phyloP scores from a whole-genome alignment of 371 early-diverging fungal species.

The Lichtheimia ramosa region DNA sequence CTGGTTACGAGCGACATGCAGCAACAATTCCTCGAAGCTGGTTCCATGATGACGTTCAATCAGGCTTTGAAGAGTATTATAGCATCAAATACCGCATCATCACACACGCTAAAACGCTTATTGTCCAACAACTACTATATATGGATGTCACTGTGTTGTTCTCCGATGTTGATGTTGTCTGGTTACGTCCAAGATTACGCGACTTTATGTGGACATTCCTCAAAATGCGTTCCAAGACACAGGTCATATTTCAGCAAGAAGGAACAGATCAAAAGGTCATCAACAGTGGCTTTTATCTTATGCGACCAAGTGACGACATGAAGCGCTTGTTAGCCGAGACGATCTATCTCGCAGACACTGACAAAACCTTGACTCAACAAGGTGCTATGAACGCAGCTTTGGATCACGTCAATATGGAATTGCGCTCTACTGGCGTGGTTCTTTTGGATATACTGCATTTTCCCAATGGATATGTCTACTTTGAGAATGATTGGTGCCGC shows the following conservation, averaged over 20 bases:
- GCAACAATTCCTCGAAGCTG: conserved; percentile 34
- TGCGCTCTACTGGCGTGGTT: conserved; percentile 22
- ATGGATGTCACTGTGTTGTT: conserved; percentile 30
- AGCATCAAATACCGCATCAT: conserved; percentile 40
- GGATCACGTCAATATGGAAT: conserved; percentile 20
- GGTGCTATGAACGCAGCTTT: conserved; percentile 31
- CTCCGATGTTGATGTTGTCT: conserved; percentile 35
- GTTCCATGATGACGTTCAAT: conserved; percentile 40
- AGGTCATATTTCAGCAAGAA: conserved; percentile 32
- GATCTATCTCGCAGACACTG: conserved; percentile 23
- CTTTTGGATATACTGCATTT: conserved; percentile 27
- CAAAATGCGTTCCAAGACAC: conserved; percentile 23
- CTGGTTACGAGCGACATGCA: conserved; percentile 35
- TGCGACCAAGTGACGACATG: conserved; percentile 23
- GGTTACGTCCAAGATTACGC: conserved; percentile 23
- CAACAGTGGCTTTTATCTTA: conserved; percentile 33
- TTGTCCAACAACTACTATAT: conserved; percentile 32
- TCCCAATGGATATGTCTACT: conserved; percentile 30
- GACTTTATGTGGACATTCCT: conserved; percentile 20
- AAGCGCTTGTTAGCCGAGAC: conserved; percentile 28
- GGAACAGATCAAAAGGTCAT: conserved; percentile 21
- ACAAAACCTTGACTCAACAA: conserved; percentile 25
- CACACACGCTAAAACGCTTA: conserved; percentile 36
- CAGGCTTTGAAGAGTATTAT: conserved; percentile 43
- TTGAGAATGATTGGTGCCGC: conserved; percentile 19